phyloP scores from a whole-genome alignment of 805 yeast genomes.

The Ogataea ramenticola region DNA sequence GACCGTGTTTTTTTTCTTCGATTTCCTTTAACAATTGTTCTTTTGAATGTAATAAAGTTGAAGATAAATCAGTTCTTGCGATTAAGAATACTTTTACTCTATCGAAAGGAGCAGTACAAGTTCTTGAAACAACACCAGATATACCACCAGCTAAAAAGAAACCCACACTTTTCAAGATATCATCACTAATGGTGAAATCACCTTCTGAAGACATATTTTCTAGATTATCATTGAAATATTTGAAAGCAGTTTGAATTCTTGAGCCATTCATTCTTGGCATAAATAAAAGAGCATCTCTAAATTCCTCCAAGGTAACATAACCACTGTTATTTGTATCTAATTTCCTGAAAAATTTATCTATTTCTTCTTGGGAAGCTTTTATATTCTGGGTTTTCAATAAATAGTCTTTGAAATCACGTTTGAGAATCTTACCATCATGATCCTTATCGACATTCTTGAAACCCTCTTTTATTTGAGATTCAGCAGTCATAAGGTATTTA shows the following conservation, averaged over 20 bases:
- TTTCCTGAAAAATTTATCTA: conserved; percentile 48
- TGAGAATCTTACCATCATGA: conserved; percentile 62
- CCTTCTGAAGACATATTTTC: conserved; percentile 84
- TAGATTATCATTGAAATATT: conserved; percentile 68
- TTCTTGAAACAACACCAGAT: conserved; percentile 92
- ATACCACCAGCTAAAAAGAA: conserved; percentile 92
- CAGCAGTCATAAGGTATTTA: conserved; percentile 58
- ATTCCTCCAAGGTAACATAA: conserved; percentile 73
- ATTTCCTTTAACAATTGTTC: conserved; percentile 26
- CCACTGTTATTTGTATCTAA: conserved; percentile 55
- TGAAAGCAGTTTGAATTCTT: conserved; percentile 72
- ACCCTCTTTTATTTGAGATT: conserved; percentile 61
- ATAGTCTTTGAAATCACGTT: conserved; percentile 61
- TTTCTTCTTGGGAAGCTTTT: conserved; percentile 42
- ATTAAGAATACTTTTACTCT: conserved; percentile 89
- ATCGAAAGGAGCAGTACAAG: conserved; percentile 96
- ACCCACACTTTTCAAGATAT: conserved; percentile 76
- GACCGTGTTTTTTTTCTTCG: conserved; percentile 33
- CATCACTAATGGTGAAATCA: conserved; percentile 79
- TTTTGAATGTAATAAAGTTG: conserved; percentile 58
- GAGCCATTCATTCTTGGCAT: conserved; percentile 79
- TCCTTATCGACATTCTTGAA: conserved; percentile 64
- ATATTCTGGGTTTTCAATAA: conserved; percentile 46
- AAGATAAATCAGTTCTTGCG: conserved; percentile 78
- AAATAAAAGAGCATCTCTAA: conserved; percentile 73